Percentiles rank a stretch among this genome's conserved stretches.
These are phyloP conservation scores for Heliamphora exappendiculata DNA, from an alignment of 148 eudicot species.

Conservation along the genomic window DNA sequence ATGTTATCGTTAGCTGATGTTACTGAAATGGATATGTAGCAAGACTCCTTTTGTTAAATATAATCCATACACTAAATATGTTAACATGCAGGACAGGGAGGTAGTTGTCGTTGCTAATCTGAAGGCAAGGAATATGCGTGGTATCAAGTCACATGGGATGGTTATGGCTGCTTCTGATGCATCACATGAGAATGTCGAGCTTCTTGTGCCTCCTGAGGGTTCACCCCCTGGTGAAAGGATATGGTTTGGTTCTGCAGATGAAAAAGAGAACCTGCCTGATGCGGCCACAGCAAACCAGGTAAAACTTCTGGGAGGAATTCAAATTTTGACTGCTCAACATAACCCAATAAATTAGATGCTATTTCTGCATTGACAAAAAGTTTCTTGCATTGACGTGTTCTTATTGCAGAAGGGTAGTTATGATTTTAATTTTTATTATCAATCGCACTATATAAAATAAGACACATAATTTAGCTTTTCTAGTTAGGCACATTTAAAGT, in stretches of 20 bases:
- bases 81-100: conserved; percentile 47
- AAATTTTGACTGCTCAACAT: neutral
- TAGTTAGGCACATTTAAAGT: neutral
- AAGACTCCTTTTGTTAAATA: too few relatives aligned
- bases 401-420: neutral
- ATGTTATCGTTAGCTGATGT: too few relatives aligned
- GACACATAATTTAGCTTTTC: neutral
- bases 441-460: neutral
- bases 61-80: neutral
- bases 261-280: conserved; percentile 62
- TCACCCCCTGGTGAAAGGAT: conserved; percentile 81
- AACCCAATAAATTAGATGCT: neutral
- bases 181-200: conserved; percentile 88
- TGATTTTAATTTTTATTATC: neutral
- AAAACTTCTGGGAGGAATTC: neutral
- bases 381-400: neutral
- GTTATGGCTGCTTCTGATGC: conserved; percentile 99
- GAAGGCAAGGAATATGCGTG: conserved; percentile 96
- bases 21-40: too few relatives aligned
- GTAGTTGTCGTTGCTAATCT: conserved; percentile 89
- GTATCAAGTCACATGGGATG: conserved; percentile 86
- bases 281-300: conserved; percentile 89
- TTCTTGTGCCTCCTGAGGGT: conserved; percentile 83
- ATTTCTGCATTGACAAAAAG: neutral
- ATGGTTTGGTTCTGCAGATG: conserved; percentile 80